These are phyloP conservation scores for Daedaleopsis nitida DNA, from an alignment of 768 basidiomycete genomes.

Conservation along the genomic window DNA sequence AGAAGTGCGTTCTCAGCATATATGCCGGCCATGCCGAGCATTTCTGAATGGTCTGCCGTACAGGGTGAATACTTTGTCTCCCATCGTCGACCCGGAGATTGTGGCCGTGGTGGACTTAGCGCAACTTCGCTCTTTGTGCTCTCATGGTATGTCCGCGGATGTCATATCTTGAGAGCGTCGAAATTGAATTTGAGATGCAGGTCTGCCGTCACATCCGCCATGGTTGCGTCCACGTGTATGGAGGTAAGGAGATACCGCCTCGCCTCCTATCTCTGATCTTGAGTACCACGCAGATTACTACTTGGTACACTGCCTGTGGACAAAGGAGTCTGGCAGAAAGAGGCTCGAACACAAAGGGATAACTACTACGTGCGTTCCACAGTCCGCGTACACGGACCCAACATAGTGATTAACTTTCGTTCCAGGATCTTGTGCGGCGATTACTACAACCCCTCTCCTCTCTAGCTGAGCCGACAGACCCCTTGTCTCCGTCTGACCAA, in stretches of 20 bases:
- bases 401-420: slow-evolving; percentile 17
- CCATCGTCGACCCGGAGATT: slow-evolving; percentile 55
- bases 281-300: slow-evolving; percentile 47
- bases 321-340: slow-evolving; percentile 61
- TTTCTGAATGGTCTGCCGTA: slow-evolving; percentile 5
- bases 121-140: slow-evolving; percentile 57
- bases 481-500: slow-evolving; percentile 46
- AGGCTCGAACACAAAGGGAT: slow-evolving; percentile 61
- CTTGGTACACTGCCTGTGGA: slow-evolving; percentile 60
- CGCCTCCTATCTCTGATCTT: slow-evolving; percentile 2
- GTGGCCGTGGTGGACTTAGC: slow-evolving; percentile 56
- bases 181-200: slow-evolving; percentile 36
- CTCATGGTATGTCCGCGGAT: slow-evolving; percentile 52
- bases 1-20: slow-evolving; percentile 49
- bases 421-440: slow-evolving; percentile 68
- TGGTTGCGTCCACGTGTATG: slow-evolving; percentile 80
- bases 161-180: neutral
- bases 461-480: slow-evolving; percentile 43
- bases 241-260: slow-evolving; percentile 52
- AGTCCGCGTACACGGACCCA: neutral
- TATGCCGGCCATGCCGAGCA: neutral
- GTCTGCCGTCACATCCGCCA: slow-evolving; percentile 70
- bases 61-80: slow-evolving; percentile 60
- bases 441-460: slow-evolving; percentile 56
- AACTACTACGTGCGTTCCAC: slow-evolving; percentile 67